These are phyloP conservation scores for Verticillium zaregamsianum DNA, from an alignment of 2,329 filamentous ascomycete species.

Conservation along the genomic window DNA sequence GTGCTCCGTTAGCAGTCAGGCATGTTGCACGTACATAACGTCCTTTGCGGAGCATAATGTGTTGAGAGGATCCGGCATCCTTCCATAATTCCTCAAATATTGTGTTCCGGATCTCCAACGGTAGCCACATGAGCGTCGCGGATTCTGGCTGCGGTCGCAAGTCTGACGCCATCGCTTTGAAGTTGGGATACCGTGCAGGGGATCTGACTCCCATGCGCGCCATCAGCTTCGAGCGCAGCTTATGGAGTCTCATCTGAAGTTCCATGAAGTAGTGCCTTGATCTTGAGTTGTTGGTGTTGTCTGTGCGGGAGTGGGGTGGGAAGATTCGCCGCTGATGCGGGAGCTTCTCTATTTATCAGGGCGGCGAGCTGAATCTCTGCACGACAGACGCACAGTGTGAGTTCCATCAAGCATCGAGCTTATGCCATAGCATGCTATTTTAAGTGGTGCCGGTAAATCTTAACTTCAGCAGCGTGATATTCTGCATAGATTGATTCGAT, in stretches of 20 bases:
- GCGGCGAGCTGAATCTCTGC: too few relatives aligned
- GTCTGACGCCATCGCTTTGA: background rate
- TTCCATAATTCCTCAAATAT: background rate
- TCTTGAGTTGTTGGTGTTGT: too few relatives aligned
- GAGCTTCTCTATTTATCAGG: too few relatives aligned
- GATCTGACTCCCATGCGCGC: background rate
- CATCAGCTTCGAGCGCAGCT: background rate
- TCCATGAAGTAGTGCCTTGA: background rate
- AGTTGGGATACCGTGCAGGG: background rate
- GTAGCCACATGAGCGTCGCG: background rate
- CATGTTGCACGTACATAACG: background rate
- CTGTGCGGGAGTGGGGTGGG: too few relatives aligned
- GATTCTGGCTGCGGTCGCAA: background rate
- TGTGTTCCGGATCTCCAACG: background rate
- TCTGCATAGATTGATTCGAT: too few relatives aligned
- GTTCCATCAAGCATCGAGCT: too few relatives aligned
- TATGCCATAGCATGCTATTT: too few relatives aligned
- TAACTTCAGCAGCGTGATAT: too few relatives aligned
- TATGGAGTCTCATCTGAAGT: background rate
- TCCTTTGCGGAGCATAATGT: background rate
- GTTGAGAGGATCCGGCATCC: background rate
- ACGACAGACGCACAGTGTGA: too few relatives aligned
- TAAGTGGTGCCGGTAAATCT: too few relatives aligned
- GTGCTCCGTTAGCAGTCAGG: background rate
- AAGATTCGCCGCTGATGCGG: too few relatives aligned